These are phyloP conservation scores for Phytopythium oedochilum DNA, from an alignment of 352 stramenopile species.

Conservation along the genomic window DNA sequence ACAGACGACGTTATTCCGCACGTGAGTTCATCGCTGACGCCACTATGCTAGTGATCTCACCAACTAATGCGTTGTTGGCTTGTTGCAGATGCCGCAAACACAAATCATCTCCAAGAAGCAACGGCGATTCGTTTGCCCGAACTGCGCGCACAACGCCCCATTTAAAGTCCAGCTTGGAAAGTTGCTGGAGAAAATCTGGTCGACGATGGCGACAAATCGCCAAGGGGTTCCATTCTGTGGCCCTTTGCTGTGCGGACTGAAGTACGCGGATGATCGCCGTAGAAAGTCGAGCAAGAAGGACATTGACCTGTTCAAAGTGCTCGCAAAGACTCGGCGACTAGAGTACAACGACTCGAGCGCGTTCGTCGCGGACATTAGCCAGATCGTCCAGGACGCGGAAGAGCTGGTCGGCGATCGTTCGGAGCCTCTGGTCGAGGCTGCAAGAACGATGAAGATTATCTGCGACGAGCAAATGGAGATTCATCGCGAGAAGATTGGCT, in stretches of 20 bases:
- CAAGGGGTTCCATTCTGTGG: conserved; percentile 81
- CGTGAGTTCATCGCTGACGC: neutral
- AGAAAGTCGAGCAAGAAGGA: conserved; percentile 12
- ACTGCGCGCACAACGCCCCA: conserved; percentile 56
- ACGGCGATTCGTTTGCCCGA: conserved; percentile 58
- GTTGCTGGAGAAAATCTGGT: conserved; percentile 80
- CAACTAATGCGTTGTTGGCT: neutral
- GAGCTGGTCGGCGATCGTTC: conserved; percentile 56
- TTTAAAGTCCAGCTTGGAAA: conserved; percentile 71
- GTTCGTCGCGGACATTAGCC: conserved; percentile 64
- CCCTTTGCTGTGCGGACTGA: conserved; percentile 61
- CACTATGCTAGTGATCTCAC: neutral
- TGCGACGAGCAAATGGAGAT: conserved; percentile 74
- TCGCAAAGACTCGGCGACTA: conserved; percentile 65
- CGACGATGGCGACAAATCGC: conserved; percentile 78
- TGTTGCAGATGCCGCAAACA: conserved; percentile 40
- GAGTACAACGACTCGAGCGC: conserved; percentile 56
- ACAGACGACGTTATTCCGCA: conserved; percentile 17
- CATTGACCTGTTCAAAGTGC: conserved; percentile 68
- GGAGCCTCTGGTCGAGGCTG: conserved; percentile 57
- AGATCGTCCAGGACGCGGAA: conserved; percentile 60
- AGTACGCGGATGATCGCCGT: conserved; percentile 18
- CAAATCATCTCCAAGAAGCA: conserved; percentile 67
- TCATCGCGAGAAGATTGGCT: conserved; percentile 53
- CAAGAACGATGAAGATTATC: conserved; percentile 67